phyloP scores from a whole-genome alignment of 768 basidiomycete species.

The Zangia roseola region DNA sequence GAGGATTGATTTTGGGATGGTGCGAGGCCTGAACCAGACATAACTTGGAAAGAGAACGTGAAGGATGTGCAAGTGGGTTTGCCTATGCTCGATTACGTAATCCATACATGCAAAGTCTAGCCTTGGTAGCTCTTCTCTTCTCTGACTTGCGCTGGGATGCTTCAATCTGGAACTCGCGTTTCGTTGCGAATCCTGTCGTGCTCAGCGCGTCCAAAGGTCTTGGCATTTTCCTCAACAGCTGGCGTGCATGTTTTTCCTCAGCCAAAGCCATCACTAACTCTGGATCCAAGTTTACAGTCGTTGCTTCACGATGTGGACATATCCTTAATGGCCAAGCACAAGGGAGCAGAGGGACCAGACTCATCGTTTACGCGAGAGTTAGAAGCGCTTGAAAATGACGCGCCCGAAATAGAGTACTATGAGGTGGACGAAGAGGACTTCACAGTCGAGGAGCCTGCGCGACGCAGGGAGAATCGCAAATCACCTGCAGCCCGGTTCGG shows the following conservation, averaged over 20 bases:
- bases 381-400: conserved; percentile 45
- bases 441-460: conserved; percentile 22
- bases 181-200: conserved; percentile 26
- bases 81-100: conserved; percentile 21
- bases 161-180: conserved; percentile 19
- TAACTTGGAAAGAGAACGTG: conserved; percentile 7
- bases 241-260: conserved; percentile 30
- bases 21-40: conserved; percentile 12
- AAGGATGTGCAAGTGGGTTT: not conserved
- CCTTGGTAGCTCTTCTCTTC: not conserved
- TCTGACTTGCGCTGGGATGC: conserved; percentile 12
- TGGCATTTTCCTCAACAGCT: conserved; percentile 34
- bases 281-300: conserved; percentile 64
- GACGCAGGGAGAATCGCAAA: conserved; percentile 46
- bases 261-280: conserved; percentile 57
- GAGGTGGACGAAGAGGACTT: conserved; percentile 36
- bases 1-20: conserved; percentile 6
- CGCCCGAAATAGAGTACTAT: conserved; percentile 31
- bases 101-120: not conserved
- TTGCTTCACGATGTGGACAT: conserved; percentile 69
- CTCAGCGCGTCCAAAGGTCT: conserved; percentile 21
- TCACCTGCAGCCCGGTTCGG: conserved; percentile 85
- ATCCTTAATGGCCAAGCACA: conserved; percentile 45
- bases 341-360: conserved; percentile 22
- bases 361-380: conserved; percentile 46